Evolutionary conservation across 2,329 filamentous ascomycete genomes (phyloP), one percentile per base, ranked within the genome.

Genomic region (Aspergillus neoniger): DNA sequence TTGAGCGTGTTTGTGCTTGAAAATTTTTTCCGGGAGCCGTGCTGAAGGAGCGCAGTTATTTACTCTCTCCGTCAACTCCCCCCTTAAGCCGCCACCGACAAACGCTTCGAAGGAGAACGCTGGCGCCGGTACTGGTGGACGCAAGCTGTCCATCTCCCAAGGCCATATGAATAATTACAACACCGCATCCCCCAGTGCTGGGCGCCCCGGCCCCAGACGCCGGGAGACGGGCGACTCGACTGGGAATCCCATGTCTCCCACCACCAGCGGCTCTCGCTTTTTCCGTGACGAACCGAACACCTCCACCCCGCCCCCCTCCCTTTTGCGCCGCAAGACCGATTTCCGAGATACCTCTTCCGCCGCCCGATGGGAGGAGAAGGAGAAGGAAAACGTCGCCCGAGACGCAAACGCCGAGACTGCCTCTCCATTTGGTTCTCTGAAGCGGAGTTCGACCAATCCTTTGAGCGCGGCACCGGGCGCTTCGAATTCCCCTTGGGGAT

Each of bases 51-150:
- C 70, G 54, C 75, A 96, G 90, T 81, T 90, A 64, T 97, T 97
- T 77, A 79, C 87, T 54, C 86, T 85, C 54, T 95, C 96, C 65
- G 92, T 99, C 73, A 99, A 98, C 76, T 97, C 95, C 38, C 90
- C 92, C 36, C 82, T 97, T 67, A 98, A 98, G 77, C 90, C 91
- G 8, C 91, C 91, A 19, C 86, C 87, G 32, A 89, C 91, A 71
- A 85, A 81, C 63, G 75, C 80, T 23, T 83, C 81, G 69, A 94
- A 91, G 80, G 87, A 79, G 76, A 75, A 72, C 60, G 59, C 64
- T 32, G 65, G 59, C 54, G 54, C 71, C n/a, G 65, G 68, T 32
- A 83, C 76, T 62, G 83, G 75, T 75, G 84, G 77, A 75, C 90
- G 94, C 59, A 97, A 96, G 79, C 83, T 88, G 15, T 97, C 93